A percentile compares a stretch with the other conserved stretches of the same genome.
phyloP scores from a whole-genome alignment of 1,139 yeast genomes.

The Insectozyma bohioensis region DNA sequence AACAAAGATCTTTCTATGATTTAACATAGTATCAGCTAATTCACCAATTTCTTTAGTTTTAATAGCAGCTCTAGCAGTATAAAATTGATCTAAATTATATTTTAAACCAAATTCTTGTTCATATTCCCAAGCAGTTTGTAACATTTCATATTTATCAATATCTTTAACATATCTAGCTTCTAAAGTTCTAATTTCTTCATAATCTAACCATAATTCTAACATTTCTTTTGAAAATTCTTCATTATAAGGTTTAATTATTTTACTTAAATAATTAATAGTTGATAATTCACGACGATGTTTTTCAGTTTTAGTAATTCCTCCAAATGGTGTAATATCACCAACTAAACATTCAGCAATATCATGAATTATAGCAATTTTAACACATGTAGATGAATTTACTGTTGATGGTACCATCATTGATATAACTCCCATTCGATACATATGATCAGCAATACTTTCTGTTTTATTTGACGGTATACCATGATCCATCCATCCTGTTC shows the following conservation, averaged over 20 bases:
- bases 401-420: slow-evolving; percentile 64
- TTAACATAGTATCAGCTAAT: slow-evolving; percentile 68
- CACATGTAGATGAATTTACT: slow-evolving; percentile 56
- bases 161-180: slow-evolving; percentile 94
- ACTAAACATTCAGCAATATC: slow-evolving; percentile 94
- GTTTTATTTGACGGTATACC: slow-evolving; percentile 50
- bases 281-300: slow-evolving; percentile 81
- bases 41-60: slow-evolving; percentile 70
- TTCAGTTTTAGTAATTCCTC: slow-evolving; percentile 59
- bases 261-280: slow-evolving; percentile 68
- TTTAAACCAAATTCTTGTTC: slow-evolving; percentile 62
- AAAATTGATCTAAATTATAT: slow-evolving; percentile 68
- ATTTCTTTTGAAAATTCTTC: slow-evolving; percentile 63
- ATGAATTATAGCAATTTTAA: slow-evolving; percentile 84
- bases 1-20: slow-evolving; percentile 45
- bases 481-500: slow-evolving; percentile 94
- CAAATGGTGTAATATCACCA: slow-evolving; percentile 93
- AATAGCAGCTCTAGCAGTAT: slow-evolving; percentile 59
- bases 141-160: slow-evolving; percentile 89
- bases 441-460: slow-evolving; percentile 90
- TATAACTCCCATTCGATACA: slow-evolving; percentile 93
- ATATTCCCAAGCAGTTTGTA: slow-evolving; percentile 88
- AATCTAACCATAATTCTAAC: slow-evolving; percentile 80
- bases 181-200: slow-evolving; percentile 75
- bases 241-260: slow-evolving; percentile 65